Percentiles rank a stretch among this genome's conserved stretches.
phyloP scores from a whole-genome alignment of 345 rosid genomes.

The Fremontodendron californicum region DNA sequence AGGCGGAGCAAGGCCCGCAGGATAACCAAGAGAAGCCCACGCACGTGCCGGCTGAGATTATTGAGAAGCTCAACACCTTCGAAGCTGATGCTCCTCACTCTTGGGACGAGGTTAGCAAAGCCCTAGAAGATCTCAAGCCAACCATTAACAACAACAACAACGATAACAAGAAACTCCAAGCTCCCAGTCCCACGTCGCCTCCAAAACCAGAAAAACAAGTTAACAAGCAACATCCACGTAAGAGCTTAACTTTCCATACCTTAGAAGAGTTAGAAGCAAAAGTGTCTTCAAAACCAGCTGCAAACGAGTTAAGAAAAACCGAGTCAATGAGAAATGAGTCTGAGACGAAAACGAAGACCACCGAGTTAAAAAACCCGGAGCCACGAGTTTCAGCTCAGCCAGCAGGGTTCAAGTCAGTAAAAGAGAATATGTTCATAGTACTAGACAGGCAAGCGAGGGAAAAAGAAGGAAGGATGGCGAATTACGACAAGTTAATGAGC shows the following conservation, averaged over 20 bases:
- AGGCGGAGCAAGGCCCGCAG: conserved; percentile 16
- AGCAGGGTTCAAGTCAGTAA: background rate
- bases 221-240: conserved; percentile 25
- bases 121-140: conserved; percentile 65
- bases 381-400: background rate
- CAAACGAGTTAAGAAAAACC: conserved; percentile 34
- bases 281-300: conserved; percentile 28
- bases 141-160: conserved; percentile 2
- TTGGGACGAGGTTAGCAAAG: conserved; percentile 92
- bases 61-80: conserved; percentile 50
- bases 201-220: conserved; percentile 12
- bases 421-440: background rate
- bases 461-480: conserved; percentile 58
- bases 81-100: conserved; percentile 69
- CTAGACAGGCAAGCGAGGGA: conserved; percentile 38
- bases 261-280: conserved; percentile 74
- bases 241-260: conserved; percentile 75
- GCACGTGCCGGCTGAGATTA: conserved; percentile 36
- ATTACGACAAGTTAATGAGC: conserved; percentile 27
- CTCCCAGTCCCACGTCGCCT: conserved; percentile 7
- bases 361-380: background rate
- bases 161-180: background rate
- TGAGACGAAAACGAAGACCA: background rate
- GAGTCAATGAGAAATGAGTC: conserved; percentile 28
- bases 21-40: conserved; percentile 39